Evolutionary conservation across 2,329 filamentous ascomycete genomes (phyloP).

Genomic region (Trichocomaceae sp.): DNA sequence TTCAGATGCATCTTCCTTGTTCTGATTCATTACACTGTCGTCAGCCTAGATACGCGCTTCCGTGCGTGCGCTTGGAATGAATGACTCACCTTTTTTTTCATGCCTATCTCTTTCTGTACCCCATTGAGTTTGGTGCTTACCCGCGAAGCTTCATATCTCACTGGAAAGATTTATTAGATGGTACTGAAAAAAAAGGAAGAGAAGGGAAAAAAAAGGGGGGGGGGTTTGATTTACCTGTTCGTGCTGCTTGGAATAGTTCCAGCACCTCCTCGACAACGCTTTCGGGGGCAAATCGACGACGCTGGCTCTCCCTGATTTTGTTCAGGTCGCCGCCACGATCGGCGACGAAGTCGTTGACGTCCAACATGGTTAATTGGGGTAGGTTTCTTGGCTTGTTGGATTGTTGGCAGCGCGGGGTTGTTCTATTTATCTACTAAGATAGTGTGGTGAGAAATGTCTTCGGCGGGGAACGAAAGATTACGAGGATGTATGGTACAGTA

Average conservation of each 20-base stretch:
- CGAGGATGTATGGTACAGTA: neutral
- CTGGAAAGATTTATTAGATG: conserved; percentile 36
- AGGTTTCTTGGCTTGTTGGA: neutral
- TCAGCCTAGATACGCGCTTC: neutral
- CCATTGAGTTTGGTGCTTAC: conserved; percentile 80
- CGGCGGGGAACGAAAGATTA: conserved; percentile 8
- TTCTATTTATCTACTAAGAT: neutral
- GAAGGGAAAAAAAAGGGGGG: conserved; percentile 18
- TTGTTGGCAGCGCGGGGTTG: neutral
- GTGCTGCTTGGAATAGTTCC: conserved; percentile 75
- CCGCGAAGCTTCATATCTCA: conserved; percentile 71
- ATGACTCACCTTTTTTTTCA: conserved; percentile 70
- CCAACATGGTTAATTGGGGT: conserved; percentile 53
- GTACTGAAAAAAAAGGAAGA: neutral
- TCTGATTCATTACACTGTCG: conserved; percentile 37
- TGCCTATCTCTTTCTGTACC: conserved; percentile 80
- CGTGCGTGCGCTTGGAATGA: neutral
- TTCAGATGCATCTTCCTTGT: conserved; percentile 79
- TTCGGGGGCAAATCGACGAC: conserved; percentile 70
- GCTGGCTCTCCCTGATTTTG: conserved; percentile 85
- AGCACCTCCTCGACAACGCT: conserved; percentile 89
- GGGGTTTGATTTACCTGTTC: conserved; percentile 51
- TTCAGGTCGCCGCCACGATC: conserved; percentile 89
- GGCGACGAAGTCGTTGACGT: conserved; percentile 70
- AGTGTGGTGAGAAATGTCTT: neutral